phyloP scores from a whole-genome alignment of 2,329 filamentous ascomycete genomes.

The Trichoderma sp. region DNA sequence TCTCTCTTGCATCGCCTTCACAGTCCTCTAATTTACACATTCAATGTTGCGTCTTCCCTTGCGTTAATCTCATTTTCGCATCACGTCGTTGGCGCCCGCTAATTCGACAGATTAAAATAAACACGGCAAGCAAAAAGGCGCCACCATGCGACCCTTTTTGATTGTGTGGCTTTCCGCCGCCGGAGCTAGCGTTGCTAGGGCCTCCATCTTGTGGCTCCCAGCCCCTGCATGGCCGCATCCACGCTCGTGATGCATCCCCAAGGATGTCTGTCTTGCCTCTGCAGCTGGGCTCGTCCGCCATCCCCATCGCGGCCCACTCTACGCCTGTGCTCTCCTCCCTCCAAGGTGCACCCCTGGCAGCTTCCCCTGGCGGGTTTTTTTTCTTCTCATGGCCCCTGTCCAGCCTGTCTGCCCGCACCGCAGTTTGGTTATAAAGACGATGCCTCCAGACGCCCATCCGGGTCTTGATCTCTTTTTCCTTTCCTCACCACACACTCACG shows the following conservation, averaged over 20 bases:
- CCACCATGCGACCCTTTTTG: constrained; percentile 19
- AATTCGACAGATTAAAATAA: constrained; percentile 26
- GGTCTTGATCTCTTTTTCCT: constrained; percentile 36
- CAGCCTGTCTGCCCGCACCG: constrained; percentile 27
- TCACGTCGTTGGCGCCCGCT: not conserved
- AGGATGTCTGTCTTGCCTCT: constrained; percentile 19
- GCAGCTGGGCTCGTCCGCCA: constrained; percentile 9
- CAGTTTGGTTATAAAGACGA: constrained; percentile 53
- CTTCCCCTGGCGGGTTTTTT: constrained; percentile 19
- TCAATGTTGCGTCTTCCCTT: not conserved
- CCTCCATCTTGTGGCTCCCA: constrained; percentile 11
- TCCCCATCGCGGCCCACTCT: constrained; percentile 17
- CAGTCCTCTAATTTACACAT: not conserved
- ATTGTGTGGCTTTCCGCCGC: constrained; percentile 24
- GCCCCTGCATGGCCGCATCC: constrained; percentile 23
- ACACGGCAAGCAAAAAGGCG: constrained; percentile 24
- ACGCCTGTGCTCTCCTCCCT: not conserved
- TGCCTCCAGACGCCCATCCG: constrained; percentile 44
- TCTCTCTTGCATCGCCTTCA: not conserved
- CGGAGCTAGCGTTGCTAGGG: not conserved
- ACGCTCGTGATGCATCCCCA: constrained; percentile 20
- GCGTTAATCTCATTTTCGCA: not conserved
- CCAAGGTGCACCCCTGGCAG: constrained; percentile 11
- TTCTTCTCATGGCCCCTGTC: not conserved
- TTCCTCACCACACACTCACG: constrained; percentile 55